These are phyloP conservation scores for Akebia trifoliata DNA, from an alignment of 164 flowering plant species.

Conservation along the genomic window DNA sequence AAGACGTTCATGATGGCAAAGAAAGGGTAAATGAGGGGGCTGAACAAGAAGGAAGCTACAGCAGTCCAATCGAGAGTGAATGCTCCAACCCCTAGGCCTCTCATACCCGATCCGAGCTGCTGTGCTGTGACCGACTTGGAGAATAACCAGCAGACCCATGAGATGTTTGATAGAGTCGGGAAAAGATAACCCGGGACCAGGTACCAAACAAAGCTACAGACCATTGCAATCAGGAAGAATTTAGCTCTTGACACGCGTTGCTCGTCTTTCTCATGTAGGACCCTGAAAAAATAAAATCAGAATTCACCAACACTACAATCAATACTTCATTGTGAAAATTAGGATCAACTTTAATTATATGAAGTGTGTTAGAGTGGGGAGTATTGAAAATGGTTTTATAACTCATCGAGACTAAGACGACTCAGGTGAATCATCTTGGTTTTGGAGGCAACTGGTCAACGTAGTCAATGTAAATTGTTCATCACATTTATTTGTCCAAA, in stretches of 20 bases:
- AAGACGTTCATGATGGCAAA: constrained; percentile 39
- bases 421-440: no score
- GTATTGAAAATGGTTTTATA: no score
- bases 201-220: constrained; percentile 42
- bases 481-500: no score
- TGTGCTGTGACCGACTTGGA: constrained; percentile 45
- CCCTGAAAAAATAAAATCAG: constrained; percentile 19
- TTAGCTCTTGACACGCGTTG: constrained; percentile 34
- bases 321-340: no score
- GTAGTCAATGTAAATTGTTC: no score
- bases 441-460: no score
- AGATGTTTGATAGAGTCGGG: constrained; percentile 32
- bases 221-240: constrained; percentile 35
- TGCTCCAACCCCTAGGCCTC: constrained; percentile 41
- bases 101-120: constrained; percentile 47
- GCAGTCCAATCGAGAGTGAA: constrained; percentile 43
- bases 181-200: constrained; percentile 41
- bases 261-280: constrained; percentile 34
- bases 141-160: constrained; percentile 44
- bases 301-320: no score
- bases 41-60: constrained; percentile 35
- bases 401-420: no score
- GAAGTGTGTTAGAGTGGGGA: no score
- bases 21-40: constrained; percentile 42
- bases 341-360: no score